phyloP scores from a whole-genome alignment of 2,329 filamentous ascomycete genomes.

The Cercospora zeina region DNA sequence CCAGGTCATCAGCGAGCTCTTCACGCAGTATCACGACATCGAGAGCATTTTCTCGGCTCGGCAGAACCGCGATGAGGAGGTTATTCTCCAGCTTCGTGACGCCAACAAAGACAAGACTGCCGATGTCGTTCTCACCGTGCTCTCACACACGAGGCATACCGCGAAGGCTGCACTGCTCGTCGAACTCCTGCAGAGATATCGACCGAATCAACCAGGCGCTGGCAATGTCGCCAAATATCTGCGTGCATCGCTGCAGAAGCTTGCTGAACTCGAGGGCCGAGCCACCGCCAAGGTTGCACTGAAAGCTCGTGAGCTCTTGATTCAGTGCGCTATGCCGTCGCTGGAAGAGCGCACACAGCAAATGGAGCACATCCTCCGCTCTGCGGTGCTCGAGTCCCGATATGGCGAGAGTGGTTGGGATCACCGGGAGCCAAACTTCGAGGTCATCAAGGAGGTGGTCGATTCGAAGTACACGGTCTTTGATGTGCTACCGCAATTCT shows the following conservation, averaged over 20 bases:
- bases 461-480: conserved; percentile 99
- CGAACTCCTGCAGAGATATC: conserved; percentile 89
- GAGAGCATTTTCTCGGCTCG: conserved; percentile 86
- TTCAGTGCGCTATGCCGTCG: conserved; percentile 93
- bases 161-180: conserved; percentile 93
- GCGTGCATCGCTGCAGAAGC: conserved; percentile 74
- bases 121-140: conserved; percentile 81
- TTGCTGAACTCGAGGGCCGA: conserved; percentile 86
- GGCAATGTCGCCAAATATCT: conserved; percentile 88
- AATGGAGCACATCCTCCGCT: conserved; percentile 98
- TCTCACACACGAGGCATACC: conserved; percentile 89
- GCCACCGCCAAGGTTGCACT: conserved; percentile 91
- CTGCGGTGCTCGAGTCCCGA: conserved; percentile 91
- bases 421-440: conserved; percentile 85
- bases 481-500: conserved; percentile 93
- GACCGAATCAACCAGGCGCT: conserved; percentile 86
- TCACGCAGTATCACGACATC: conserved; percentile 77
- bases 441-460: conserved; percentile 94
- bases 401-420: conserved; percentile 98
- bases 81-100: conserved; percentile 89
- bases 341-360: conserved; percentile 91
- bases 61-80: conserved; percentile 85
- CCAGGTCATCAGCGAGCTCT: conserved; percentile 72
- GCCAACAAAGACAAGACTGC: conserved; percentile 90
- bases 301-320: conserved; percentile 95